Conservation (phyloP, 805 yeast species). For the Kuraishia cidri region DNA sequence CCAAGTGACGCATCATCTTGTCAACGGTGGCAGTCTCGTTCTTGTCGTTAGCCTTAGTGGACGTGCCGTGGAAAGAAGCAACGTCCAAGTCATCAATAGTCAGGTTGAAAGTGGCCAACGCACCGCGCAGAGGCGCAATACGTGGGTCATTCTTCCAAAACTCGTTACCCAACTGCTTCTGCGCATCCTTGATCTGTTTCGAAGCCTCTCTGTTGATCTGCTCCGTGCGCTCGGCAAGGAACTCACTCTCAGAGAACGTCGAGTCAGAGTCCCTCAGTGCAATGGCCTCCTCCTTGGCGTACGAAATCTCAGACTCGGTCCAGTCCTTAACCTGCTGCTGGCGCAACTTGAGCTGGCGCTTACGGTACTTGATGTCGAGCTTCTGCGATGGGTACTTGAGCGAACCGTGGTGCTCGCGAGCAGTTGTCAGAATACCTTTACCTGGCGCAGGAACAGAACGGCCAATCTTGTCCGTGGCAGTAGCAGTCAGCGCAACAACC, state of each 20-base stretch:
- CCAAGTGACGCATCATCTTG: slow-evolving; percentile 89
- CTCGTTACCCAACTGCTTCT: slow-evolving; percentile 91
- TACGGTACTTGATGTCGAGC: slow-evolving; percentile 87
- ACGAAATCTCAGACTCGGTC: slow-evolving; percentile 74
- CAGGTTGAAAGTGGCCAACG: slow-evolving; percentile 88
- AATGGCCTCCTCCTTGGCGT: slow-evolving; percentile 63
- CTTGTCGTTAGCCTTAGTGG: slow-evolving; percentile 97
- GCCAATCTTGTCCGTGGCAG: slow-evolving; percentile 98
- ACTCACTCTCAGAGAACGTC: slow-evolving; percentile 42
- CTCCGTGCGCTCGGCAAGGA: slow-evolving; percentile 76
- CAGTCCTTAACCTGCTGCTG: slow-evolving; percentile 69
- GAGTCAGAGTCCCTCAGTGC: slow-evolving; percentile 34
- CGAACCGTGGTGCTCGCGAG: slow-evolving; percentile 83
- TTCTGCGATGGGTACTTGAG: slow-evolving; percentile 73
- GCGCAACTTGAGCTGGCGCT: slow-evolving; percentile 81
- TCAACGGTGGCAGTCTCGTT: slow-evolving; percentile 91
- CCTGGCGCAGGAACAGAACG: slow-evolving; percentile 99
- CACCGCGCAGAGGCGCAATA: slow-evolving; percentile 95
- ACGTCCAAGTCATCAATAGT: slow-evolving; percentile 93
- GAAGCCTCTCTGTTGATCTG: slow-evolving; percentile 80
- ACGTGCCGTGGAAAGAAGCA: slow-evolving; percentile 98
- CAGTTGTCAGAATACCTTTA: slow-evolving; percentile 97
- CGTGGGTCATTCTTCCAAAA: slow-evolving; percentile 88
- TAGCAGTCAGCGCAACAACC: slow-evolving; percentile 86
- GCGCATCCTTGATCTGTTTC: slow-evolving; percentile 81